Base-by-base conservation (phyloP, 352 stramenopile genomes). In the Elongisporangium senticosum region DNA sequence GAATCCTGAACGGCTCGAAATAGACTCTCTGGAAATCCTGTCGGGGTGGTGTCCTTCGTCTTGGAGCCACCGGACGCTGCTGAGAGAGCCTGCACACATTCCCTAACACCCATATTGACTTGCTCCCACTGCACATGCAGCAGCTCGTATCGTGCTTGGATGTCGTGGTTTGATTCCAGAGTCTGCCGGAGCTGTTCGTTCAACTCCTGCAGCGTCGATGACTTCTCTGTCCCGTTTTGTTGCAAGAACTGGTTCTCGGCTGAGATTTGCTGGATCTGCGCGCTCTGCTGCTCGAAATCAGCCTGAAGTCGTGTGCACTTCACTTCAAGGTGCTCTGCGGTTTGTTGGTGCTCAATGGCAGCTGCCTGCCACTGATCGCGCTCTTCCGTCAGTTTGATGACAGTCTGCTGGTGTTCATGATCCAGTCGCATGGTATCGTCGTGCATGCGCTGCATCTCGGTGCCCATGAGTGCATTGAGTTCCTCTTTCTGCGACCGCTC, bases 401-500 rank as follows among this genome's bases (percentile, higher is more conserved):
- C 5, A 37, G 24, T 13, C 20, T 37, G 20, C 13, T 55, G 21
- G 1, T 19, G 26, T 7, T 55, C 20, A 14, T 61, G 33, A 14
- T 61, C 56, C 21, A 84, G 55, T 50, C 63, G 43, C 33, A 74
- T 61, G 6, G 70, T 60, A 23, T 89, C 67, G 15, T 67, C 37
- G 33, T 72, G 58, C 19, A 87, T 81, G 20, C 58, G 69, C 49
- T 76, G 61, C 24, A 88, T 62, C 63, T 90, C 76, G 23, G 64
- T 39, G 6, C 69, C 53, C 69, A 90, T 79, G 0, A 85, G 49
- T 6, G 66, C 65, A 53, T 91, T 91, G 7, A 91, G 68, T 53
- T 89, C 75, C 52, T 87, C 75, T 53, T 89, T 91, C 50, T 91
- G 81, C 28, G 65, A 61, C 26, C 70, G 63, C 37, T 91, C 81